phyloP scores from a whole-genome alignment of 345 rosid species.

The Bruguiera sexangula region DNA sequence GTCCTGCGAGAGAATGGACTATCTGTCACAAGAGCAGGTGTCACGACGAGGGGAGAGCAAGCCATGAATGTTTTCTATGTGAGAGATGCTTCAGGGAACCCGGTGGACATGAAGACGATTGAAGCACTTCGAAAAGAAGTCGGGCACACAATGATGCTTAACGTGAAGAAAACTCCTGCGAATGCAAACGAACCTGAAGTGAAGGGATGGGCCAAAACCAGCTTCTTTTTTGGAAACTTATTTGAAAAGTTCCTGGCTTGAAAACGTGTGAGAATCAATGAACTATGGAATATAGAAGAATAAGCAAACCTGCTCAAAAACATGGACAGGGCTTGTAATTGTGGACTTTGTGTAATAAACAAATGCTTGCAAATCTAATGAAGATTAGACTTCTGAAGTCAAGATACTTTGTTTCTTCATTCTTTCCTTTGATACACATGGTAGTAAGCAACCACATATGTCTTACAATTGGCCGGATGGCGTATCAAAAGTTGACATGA shows the following conservation, averaged over 20 bases:
- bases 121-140: constrained; percentile 79
- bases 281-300: constrained; percentile 19
- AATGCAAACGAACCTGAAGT: constrained; percentile 44
- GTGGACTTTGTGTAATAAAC: not conserved
- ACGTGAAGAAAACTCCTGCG: constrained; percentile 64
- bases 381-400: not conserved
- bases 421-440: no score
- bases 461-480: no score
- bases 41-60: constrained; percentile 77
- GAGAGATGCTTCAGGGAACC: constrained; percentile 79
- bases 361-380: constrained; percentile 1
- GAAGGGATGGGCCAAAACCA: constrained; percentile 72
- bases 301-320: constrained; percentile 13
- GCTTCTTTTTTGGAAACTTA: constrained; percentile 76
- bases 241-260: constrained; percentile 61
- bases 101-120: constrained; percentile 68
- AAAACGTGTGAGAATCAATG: constrained; percentile 16
- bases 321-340: constrained; percentile 9
- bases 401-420: no score
- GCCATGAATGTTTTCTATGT: constrained; percentile 87
- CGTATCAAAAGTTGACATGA: no score
- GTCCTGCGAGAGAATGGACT: constrained; percentile 80
- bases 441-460: no score
- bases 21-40: constrained; percentile 78
- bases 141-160: constrained; percentile 77